Base-by-base conservation (phyloP, 2,329 filamentous ascomycete species). In the Dryadomyces sulphureus region DNA sequence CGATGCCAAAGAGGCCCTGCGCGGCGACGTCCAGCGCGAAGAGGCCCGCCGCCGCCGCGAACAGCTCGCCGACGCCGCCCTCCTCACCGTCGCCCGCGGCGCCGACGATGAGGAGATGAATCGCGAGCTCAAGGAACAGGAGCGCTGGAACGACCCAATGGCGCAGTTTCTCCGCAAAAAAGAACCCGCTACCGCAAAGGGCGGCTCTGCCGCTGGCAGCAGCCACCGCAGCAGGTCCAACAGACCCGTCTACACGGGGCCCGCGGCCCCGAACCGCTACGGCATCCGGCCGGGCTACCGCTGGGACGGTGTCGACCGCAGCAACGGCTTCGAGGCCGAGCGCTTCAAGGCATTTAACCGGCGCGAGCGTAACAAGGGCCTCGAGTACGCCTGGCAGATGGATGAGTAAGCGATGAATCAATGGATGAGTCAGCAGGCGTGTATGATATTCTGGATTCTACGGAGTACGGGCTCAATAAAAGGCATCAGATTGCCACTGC, bases 381-480 rank as follows among this genome's bases (percentile, higher is more conserved):
- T 96, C 57, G 80, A 90, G 56, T 96, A 95, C 62, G 79, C 83
- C 27, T 98, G 90, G 92, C 86, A 95, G 69, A 92, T 93, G 82
- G 92, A 62, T 92, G 72, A 60, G 45, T 56, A 16, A 32, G 6
- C 36, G 35, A 16, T 3, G 16, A 6, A 20, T 20, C n/a, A 6
- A 12, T 14, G 12, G n/a, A 20, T 8, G 39, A 1, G 21, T 25
- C 11, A 34, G 35, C 17, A 43, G 12, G 35, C 22, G 11, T 17
- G 6, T n/a, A n/a, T n/a, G n/a, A n/a, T n/a, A n/a, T n/a, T n/a
- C n/a, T n/a, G n/a, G n/a, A n/a, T n/a, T n/a, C 9, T 32, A 19
- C 11, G 7, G 9, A 43, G 25, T 32, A 32, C 3, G 27, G 16
- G 11, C 4, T 5, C n/a, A n/a, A n/a, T n/a, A n/a, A n/a, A n/a